phyloP scores from a whole-genome alignment of 805 yeast species.

The Spathaspora passalidarum region DNA sequence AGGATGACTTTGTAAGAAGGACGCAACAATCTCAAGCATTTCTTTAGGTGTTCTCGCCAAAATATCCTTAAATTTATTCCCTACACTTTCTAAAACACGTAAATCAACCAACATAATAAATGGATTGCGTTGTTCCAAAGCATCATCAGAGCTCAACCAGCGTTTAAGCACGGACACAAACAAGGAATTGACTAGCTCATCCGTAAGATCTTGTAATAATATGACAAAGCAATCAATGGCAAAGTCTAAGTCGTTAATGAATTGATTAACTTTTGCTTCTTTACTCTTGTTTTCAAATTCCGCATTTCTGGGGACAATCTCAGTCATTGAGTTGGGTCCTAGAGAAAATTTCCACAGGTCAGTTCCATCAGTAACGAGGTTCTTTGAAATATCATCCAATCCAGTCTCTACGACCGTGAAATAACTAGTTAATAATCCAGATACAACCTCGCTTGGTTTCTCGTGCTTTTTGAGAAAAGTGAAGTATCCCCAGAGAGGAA shows the following conservation, averaged over 20 bases:
- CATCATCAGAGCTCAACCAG: slow-evolving; percentile 46
- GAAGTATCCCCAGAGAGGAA: slow-evolving; percentile 45
- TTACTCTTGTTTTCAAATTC: slow-evolving; percentile 8
- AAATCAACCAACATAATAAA: slow-evolving; percentile 55
- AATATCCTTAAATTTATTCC: slow-evolving; percentile 54
- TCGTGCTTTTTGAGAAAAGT: slow-evolving; percentile 28
- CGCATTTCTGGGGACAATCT: slow-evolving; percentile 17
- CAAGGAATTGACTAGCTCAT: slow-evolving; percentile 39
- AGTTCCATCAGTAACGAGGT: slow-evolving; percentile 25
- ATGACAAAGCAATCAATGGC: slow-evolving; percentile 27
- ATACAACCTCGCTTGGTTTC: slow-evolving; percentile 32
- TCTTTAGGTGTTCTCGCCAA: slow-evolving; percentile 56
- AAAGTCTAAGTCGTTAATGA: slow-evolving; percentile 26
- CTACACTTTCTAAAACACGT: slow-evolving; percentile 60
- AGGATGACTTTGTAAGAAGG: slow-evolving; percentile 14
- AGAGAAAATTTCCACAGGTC: slow-evolving; percentile 39
- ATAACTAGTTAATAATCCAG: slow-evolving; percentile 37
- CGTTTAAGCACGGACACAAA: slow-evolving; percentile 54
- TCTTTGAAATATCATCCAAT: slow-evolving; percentile 31
- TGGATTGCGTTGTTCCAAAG: slow-evolving; percentile 41
- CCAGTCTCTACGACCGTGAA: slow-evolving; percentile 22
- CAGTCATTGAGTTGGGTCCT: slow-evolving; percentile 39
- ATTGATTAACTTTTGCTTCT: slow-evolving; percentile 26
- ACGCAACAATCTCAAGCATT: slow-evolving; percentile 42
- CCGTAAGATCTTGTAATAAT: slow-evolving; percentile 50